phyloP scores from a whole-genome alignment of 768 basidiomycete species.

The Tephrocybe sp. region DNA sequence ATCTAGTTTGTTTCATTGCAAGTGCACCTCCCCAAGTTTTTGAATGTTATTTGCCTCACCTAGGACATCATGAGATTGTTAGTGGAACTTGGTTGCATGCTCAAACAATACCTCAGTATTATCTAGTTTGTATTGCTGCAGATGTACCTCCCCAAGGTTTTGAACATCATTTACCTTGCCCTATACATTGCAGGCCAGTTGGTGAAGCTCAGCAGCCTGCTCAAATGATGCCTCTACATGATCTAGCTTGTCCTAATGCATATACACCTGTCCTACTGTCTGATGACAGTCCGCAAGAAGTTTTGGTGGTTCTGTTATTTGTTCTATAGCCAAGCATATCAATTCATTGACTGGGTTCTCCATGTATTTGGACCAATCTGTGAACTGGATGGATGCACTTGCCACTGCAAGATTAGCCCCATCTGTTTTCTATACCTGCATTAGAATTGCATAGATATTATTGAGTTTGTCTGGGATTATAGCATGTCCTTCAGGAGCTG shows the following conservation, averaged over 20 bases:
- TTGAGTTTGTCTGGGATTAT: not conserved
- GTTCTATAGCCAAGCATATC: not conserved
- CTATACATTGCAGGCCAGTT: constrained; percentile 10
- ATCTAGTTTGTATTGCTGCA: no score
- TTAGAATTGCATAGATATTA: not conserved
- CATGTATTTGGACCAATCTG: not conserved
- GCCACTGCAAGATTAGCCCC: not conserved
- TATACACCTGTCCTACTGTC: not conserved
- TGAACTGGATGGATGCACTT: not conserved
- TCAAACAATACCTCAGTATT: constrained; percentile 19
- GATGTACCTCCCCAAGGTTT: no score
- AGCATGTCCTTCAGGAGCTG: no score
- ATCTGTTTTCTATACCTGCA: not conserved
- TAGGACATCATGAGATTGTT: not conserved
- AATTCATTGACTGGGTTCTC: not conserved
- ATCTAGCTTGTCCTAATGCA: not conserved
- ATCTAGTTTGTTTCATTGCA: no score
- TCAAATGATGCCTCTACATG: not conserved
- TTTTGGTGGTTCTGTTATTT: not conserved
- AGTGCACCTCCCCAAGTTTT: no score
- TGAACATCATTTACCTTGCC: not conserved
- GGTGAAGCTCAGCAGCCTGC: no score
- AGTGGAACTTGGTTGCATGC: constrained; percentile 18
- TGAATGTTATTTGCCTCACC: no score
- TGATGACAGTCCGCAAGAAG: not conserved